Evolutionary conservation across 768 basidiomycete species (phyloP), one percentile per base, ranked within the genome.

Genomic region (Trametes cingulata): DNA sequence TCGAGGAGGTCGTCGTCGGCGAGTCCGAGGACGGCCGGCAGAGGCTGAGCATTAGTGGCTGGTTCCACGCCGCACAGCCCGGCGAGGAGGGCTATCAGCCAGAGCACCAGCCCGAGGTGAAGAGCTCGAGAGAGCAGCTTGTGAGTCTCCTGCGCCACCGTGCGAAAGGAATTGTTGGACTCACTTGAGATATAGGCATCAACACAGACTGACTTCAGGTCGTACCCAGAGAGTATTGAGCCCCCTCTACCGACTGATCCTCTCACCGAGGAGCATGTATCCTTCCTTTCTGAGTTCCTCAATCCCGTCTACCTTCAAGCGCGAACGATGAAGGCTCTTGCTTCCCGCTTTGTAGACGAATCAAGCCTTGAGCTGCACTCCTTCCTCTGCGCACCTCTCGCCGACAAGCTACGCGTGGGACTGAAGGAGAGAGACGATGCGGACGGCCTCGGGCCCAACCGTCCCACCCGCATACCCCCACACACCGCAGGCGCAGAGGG

Each of bases 51-150:
- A 91, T 98, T 67, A 94, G 91, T 66, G 96, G 96, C 7, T 98
- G 96, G 96, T 98, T 98, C 77, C 96, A 98, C 71, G 86, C 88
- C 22, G 88, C 93, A 0, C 86, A 96, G 68, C 86, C 90, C 63
- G 93, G 91, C 12, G 96, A 98, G 72, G 90, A 94, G 39, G 95
- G 92, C 0, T 93, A 92, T 68, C 79, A 83, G 47, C 75, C 79
- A 0, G 85, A 87, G 43, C 60, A 74, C 13, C 72, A 15, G 72
- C 66, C 76, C 20, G 78, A 82, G 51, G 65, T 80, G 33, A 89
- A 91, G 74, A 93, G 88, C 72, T 95, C 94, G 4, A 82, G 95
- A 56, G 91, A 95, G 71, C 96, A 98, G 73, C 87, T 98, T 36
- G 95, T 96, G 68, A 74, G 92, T 84, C 29, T 40, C 46, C 10